Base-by-base conservation (phyloP, 257 asterid genomes). In the Orobanche coerulescens region DNA sequence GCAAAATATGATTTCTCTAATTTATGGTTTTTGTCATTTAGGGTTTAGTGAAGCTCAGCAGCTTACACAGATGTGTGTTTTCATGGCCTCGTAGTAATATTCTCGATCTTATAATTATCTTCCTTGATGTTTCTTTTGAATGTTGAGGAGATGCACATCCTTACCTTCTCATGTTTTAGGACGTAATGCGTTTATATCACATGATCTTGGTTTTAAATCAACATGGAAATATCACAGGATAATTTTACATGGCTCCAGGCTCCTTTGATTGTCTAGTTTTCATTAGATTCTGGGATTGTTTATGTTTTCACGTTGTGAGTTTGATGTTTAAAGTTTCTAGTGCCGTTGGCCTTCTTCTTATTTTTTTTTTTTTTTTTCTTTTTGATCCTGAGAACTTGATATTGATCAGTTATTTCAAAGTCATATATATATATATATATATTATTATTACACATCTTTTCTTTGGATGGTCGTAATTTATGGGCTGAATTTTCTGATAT, bases 21-120 rank as follows among this genome's bases (percentile, higher is more conserved):
- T 78, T 78, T 75, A 62, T 70, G 75, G 72, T 73, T 67, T 73
- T 84, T 81, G 83, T 65, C 81, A 65, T 79, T 73, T 84, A 78
- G 90, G 87, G 84, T 63, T 79, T 81, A 80, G 91, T 87, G 89
- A 80, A 72, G 92, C 82, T 79, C 80, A 65, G 85, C 79, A 75
- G 84, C 89, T 82, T 74, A 77, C 76, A 79, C 77, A 73, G 85
- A 83, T 77, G 76, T 82, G 73, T 78, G 73, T 75, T 72, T 70
- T 72, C 82, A 72, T 87, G 84, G 75, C 77, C 74, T 62, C 74
- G 54, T 77, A 79, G 84, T 82, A 81, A 81, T 75, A 68, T 77
- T 76, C 89, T 82, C 71, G 70, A 77, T 80, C 85, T 75, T 77
- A 53, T 74, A 67, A 34, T 61, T 61, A 55, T 62, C 58, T 62